Evolutionary conservation across 2,329 filamentous ascomycete genomes (phyloP).

Genomic region (Didymella pinodella): DNA sequence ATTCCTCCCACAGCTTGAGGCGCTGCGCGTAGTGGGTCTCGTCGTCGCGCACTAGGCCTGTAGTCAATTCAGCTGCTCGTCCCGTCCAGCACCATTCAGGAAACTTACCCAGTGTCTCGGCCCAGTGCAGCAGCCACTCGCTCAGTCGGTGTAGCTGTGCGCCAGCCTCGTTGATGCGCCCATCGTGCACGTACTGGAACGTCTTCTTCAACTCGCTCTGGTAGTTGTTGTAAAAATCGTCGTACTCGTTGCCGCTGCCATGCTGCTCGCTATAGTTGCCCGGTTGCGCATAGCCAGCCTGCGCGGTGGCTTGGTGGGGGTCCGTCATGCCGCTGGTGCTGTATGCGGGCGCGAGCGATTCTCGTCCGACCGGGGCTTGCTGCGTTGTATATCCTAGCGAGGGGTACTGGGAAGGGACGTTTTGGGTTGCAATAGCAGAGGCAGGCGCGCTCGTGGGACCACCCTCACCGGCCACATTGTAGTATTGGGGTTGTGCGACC

Average conservation of each 20-base stretch:
- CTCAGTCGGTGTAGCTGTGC: slow-evolving; percentile 67
- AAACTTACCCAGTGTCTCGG: slow-evolving; percentile 70
- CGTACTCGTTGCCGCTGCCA: slow-evolving; percentile 60
- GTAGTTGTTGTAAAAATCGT: slow-evolving; percentile 73
- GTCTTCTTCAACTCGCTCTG: slow-evolving; percentile 66
- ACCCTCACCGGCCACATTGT: slow-evolving; percentile 71
- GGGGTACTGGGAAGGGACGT: slow-evolving; percentile 70
- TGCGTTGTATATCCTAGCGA: slow-evolving; percentile 67
- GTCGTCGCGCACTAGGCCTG: slow-evolving; percentile 87
- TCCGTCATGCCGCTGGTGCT: slow-evolving; percentile 60
- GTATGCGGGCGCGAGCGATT: slow-evolving; percentile 61
- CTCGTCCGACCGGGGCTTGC: slow-evolving; percentile 64
- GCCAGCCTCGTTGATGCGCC: slow-evolving; percentile 67
- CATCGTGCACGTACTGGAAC: slow-evolving; percentile 74
- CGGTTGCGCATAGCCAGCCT: slow-evolving; percentile 52
- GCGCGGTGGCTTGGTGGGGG: slow-evolving; percentile 53
- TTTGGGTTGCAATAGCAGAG: slow-evolving; percentile 66
- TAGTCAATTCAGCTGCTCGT: slow-evolving; percentile 54
- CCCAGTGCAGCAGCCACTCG: slow-evolving; percentile 71
- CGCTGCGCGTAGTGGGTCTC: slow-evolving; percentile 76
- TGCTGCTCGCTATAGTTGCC: slow-evolving; percentile 44
- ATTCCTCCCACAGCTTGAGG: slow-evolving; percentile 88
- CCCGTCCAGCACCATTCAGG: slow-evolving; percentile 27
- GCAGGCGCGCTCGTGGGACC: slow-evolving; percentile 66
- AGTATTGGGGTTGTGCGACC: slow-evolving; percentile 70